Evolutionary conservation across 176 grass and related monocot genomes (phyloP), one percentile per base, ranked within the genome.

Genomic region (Carex littledalei): DNA sequence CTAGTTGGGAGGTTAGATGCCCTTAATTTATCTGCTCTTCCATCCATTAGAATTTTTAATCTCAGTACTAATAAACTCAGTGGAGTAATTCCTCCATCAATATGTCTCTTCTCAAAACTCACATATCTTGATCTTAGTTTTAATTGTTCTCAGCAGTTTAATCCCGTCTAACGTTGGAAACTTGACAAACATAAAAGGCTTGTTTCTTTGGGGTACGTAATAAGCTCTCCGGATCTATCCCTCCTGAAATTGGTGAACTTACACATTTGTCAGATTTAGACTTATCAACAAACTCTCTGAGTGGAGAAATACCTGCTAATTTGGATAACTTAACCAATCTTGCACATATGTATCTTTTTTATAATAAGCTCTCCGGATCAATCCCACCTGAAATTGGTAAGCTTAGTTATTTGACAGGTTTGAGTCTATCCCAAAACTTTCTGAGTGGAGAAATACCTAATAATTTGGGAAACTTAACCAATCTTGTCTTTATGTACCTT

Each of bases 371-470:
- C 2, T 81, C 84, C 0, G 88, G 91, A 0, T 2, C 5, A 1
- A 80, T 93, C 6, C 86, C 86, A n/a, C 15, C 16, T 31, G 62
- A 58, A 20, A 4, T 92, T 0, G 82, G 83, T 34, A 86, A 32
- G 17, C 86, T 86, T 13, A 37, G 72, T 10, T 37, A 20, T 9
- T 63, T 92, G 12, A 61, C 0, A 8, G 16, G 1, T 53, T 61
- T 92, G 49, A 35, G 43, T 6, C 7, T 47, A 47, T 47, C 8
- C 1, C 3, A 4, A 3, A 37, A 37, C 35, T 37, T 4, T 4
- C 3, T 37, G 35, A 37, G 35, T 37, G 35, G 35, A 37, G 35
- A 37, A 37, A 37, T 37, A 3, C 35, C 35, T 37, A 37, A 0
- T 3, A 37, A 2, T 0, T 3, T 37, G 3, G 35, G 35, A 37